Conservation (phyloP, 306 rosid genomes). For the Rosa rugosa region DNA sequence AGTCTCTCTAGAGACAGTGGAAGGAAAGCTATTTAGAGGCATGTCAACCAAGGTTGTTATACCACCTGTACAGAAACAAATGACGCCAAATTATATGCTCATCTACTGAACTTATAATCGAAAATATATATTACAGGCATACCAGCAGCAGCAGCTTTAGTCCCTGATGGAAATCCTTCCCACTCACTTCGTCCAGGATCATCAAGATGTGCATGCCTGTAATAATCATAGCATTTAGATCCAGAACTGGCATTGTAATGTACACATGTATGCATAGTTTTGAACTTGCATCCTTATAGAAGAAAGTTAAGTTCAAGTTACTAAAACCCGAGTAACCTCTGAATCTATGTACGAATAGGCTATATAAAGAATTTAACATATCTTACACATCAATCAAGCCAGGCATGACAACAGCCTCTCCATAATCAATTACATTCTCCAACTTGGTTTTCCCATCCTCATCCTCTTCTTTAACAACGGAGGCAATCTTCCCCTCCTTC, state of each 20-base stretch:
- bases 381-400: conserved; percentile 94
- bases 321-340: not conserved
- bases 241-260: not conserved
- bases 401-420: conserved; percentile 88
- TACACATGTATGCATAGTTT: not conserved
- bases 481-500: conserved; percentile 62
- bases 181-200: conserved; percentile 94
- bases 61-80: conserved; percentile 62
- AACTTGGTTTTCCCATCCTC: conserved; percentile 38
- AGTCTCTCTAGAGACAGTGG: conserved; percentile 80
- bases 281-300: not conserved
- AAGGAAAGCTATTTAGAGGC: conserved; percentile 87
- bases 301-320: not conserved
- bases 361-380: conserved; percentile 6
- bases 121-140: not conserved
- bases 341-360: not conserved
- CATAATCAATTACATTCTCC: conserved; percentile 58
- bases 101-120: not conserved
- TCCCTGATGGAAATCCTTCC: conserved; percentile 95
- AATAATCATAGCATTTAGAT: conserved; percentile 12
- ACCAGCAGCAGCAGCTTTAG: conserved; percentile 99
- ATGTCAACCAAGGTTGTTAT: conserved; percentile 91
- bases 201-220: conserved; percentile 90
- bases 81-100: not conserved
- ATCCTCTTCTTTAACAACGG: conserved; percentile 60